Percentiles rank a stretch among this genome's conserved stretches.
phyloP scores from a whole-genome alignment of 495 filamentous ascomycete species.

The Chaetomidium leptoderma region DNA sequence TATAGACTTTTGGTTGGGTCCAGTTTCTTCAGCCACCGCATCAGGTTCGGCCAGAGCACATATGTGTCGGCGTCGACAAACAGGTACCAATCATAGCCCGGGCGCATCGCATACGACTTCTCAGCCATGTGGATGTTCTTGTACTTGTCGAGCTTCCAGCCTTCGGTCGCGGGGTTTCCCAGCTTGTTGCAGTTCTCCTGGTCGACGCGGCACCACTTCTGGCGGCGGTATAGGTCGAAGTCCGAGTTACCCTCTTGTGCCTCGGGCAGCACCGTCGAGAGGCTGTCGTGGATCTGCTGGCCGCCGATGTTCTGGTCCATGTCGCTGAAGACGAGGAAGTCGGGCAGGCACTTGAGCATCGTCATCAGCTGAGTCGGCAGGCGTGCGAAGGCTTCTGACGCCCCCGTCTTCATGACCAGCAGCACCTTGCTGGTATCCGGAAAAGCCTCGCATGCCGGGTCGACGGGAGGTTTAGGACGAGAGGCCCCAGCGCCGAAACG shows the following conservation, averaged over 20 bases:
- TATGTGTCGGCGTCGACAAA: conserved; percentile 70
- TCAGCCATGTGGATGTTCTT: conserved; percentile 46
- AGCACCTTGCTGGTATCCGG: conserved; percentile 40
- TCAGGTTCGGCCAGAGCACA: conserved; percentile 57
- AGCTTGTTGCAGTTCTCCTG: conserved; percentile 40
- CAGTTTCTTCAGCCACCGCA: conserved; percentile 52
- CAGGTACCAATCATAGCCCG: conserved; percentile 60
- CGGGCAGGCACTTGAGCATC: conserved; percentile 46
- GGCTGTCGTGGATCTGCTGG: conserved; percentile 49
- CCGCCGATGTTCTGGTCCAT: conserved; percentile 48
- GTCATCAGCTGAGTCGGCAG: conserved; percentile 55
- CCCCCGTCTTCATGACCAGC: conserved; percentile 56
- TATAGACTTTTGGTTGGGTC: conserved; percentile 50
- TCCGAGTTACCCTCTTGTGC: conserved; percentile 40
- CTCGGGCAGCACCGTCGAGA: conserved; percentile 41
- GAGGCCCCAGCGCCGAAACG: background rate
- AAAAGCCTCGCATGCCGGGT: conserved; percentile 33
- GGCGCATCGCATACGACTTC: conserved; percentile 40
- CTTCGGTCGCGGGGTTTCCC: conserved; percentile 34
- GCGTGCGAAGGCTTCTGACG: conserved; percentile 48
- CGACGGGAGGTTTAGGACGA: conserved; percentile 7
- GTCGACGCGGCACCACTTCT: conserved; percentile 40
- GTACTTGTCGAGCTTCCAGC: conserved; percentile 49
- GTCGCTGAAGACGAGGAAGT: conserved; percentile 58
- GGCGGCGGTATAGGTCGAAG: conserved; percentile 53